phyloP scores from a whole-genome alignment of 2,329 filamentous ascomycete genomes.

The Arthroderma uncinatum region DNA sequence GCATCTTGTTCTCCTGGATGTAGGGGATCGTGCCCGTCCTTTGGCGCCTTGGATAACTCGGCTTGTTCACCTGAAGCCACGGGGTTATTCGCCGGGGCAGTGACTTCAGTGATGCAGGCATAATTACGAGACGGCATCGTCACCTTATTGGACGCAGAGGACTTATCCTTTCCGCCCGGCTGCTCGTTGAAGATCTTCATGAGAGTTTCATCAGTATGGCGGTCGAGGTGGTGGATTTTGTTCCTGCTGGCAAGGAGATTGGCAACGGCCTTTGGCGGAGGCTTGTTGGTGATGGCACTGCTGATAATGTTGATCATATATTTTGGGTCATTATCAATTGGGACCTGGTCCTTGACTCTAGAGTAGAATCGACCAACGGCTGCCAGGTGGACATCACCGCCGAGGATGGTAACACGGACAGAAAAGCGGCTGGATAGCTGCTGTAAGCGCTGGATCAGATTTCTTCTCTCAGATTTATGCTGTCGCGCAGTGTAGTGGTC shows the following conservation, averaged over 20 bases:
- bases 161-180: conserved; percentile 49
- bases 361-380: conserved; percentile 56
- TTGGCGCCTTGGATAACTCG: conserved; percentile 24
- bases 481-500: conserved; percentile 78
- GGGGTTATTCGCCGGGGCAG: conserved; percentile 18
- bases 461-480: conserved; percentile 77
- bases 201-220: conserved; percentile 53
- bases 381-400: conserved; percentile 54
- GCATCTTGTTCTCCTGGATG: conserved; percentile 66
- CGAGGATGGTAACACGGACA: conserved; percentile 50
- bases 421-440: conserved; percentile 44
- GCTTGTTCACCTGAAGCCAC: conserved; percentile 2
- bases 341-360: conserved; percentile 46
- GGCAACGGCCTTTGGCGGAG: conserved; percentile 53
- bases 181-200: conserved; percentile 53
- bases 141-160: conserved; percentile 62
- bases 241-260: conserved; percentile 52
- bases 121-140: conserved; percentile 67
- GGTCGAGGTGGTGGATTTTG: conserved; percentile 54
- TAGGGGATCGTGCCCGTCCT: conserved; percentile 59
- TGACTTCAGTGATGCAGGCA: conserved; percentile 49
- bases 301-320: conserved; percentile 56
- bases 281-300: conserved; percentile 57
- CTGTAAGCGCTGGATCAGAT: conserved; percentile 57
- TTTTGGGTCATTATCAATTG: conserved; percentile 47